These are phyloP conservation scores for Ilex aquifolium DNA, from an alignment of 257 asterid species.

Conservation along the genomic window DNA sequence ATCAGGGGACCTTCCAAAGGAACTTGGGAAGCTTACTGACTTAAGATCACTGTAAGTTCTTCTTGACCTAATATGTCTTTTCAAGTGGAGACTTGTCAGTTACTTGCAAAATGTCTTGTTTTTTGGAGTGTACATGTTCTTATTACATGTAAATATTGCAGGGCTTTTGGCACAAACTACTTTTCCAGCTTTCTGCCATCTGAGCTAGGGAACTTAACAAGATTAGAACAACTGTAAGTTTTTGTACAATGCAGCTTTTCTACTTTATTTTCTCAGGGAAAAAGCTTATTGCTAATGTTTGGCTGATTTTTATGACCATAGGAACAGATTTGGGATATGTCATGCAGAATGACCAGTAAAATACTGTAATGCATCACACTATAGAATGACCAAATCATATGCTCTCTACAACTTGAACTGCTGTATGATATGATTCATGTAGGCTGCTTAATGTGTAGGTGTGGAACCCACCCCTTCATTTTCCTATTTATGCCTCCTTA, in stretches of 20 bases:
- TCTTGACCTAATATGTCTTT: background rate
- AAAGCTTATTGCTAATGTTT: background rate
- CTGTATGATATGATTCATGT: background rate
- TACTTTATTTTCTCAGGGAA: too few relatives aligned
- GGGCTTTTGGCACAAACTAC: slow-evolving; percentile 51
- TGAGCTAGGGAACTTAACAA: slow-evolving; percentile 58
- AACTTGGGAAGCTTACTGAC: slow-evolving; percentile 57
- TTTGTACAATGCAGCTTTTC: background rate
- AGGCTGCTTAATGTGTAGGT: too few relatives aligned
- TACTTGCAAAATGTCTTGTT: background rate
- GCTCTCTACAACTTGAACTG: background rate
- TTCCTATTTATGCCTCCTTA: too few relatives aligned
- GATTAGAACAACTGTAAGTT: slow-evolving; percentile 50
- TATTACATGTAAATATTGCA: slow-evolving; percentile 17
- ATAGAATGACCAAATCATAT: background rate
- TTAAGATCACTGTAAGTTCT: slow-evolving; percentile 46
- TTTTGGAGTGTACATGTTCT: background rate
- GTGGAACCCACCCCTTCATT: too few relatives aligned
- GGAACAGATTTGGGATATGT: too few relatives aligned
- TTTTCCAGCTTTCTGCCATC: slow-evolving; percentile 76
- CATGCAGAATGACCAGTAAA: background rate
- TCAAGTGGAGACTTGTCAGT: background rate
- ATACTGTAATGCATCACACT: background rate
- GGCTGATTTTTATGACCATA: too few relatives aligned
- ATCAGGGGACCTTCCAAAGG: slow-evolving; percentile 67